Conservation (phyloP, 352 stramenopile genomes). For the Stephanocyclus meneghinianus region DNA sequence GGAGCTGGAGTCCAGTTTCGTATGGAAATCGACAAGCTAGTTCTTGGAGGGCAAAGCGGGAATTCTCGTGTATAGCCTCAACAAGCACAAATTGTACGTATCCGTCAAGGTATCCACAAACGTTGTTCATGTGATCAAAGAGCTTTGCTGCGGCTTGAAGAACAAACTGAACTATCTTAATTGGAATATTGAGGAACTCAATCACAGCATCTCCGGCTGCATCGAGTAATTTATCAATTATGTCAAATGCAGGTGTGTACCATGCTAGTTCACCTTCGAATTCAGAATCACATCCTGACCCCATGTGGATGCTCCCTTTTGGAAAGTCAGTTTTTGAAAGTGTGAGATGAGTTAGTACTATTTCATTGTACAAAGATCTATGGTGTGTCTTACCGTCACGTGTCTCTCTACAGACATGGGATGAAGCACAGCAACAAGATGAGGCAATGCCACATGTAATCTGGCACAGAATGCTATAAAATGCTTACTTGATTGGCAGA, state of each 20-base stretch:
- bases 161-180: neutral
- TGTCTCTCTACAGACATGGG: too few species aligned
- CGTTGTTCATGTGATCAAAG: neutral
- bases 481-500: neutral
- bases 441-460: too few species aligned
- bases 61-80: neutral
- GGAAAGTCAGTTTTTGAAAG: too few species aligned
- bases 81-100: neutral
- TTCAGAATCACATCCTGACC: neutral
- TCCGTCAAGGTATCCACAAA: slow-evolving; percentile 1
- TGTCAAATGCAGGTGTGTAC: neutral
- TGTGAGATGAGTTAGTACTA: too few species aligned
- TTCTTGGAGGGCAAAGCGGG: neutral
- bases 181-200: neutral
- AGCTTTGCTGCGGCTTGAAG: neutral
- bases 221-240: neutral
- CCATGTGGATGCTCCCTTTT: neutral
- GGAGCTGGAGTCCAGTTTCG: neutral
- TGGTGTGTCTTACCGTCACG: too few species aligned
- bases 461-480: neutral
- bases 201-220: slow-evolving; percentile 1
- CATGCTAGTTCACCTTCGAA: neutral
- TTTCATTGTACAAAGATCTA: too few species aligned
- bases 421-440: too few species aligned
- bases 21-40: neutral